Conservation (phyloP, 2,329 filamentous ascomycete species). For the Fusarium coicis region DNA sequence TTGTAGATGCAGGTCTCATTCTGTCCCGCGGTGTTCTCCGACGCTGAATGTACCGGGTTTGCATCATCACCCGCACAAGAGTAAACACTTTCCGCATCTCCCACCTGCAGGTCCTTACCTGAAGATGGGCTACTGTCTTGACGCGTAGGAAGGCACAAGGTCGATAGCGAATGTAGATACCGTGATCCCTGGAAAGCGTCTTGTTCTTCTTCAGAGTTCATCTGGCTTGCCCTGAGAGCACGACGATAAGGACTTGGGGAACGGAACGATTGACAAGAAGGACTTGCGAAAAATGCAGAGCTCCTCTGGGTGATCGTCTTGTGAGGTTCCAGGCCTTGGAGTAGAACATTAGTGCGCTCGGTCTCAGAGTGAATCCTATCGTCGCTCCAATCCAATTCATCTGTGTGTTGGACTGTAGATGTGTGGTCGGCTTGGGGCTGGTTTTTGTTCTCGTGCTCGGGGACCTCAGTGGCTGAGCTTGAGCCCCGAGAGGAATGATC, state of each 20-base stretch:
- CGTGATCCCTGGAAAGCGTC: constrained; percentile 46
- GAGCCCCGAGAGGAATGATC: neutral
- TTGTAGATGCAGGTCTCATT: constrained; percentile 8
- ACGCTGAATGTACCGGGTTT: neutral
- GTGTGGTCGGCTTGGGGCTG: neutral
- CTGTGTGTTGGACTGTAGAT: neutral
- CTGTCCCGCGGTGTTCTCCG: neutral
- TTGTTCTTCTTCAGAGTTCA: constrained; percentile 45
- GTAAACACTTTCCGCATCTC: constrained; percentile 62
- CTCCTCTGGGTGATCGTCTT: constrained; percentile 54
- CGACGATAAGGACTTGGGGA: constrained; percentile 67
- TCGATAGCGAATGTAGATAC: constrained; percentile 55
- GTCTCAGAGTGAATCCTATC: neutral
- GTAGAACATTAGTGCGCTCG: neutral
- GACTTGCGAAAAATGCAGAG: constrained; percentile 64
- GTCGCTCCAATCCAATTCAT: neutral
- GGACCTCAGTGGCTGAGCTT: constrained; percentile 1
- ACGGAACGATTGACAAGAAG: constrained; percentile 62
- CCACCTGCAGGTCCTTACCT: constrained; percentile 50
- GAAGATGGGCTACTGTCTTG: constrained; percentile 54
- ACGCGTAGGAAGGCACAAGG: constrained; percentile 53
- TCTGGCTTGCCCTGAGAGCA: constrained; percentile 60
- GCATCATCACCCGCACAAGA: constrained; percentile 49
- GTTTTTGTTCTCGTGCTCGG: neutral
- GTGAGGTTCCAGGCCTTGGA: constrained; percentile 28